Evolutionary conservation across 2,329 filamentous ascomycete genomes (phyloP), one percentile per base, ranked within the genome.

Genomic region (Xylaria sp.): DNA sequence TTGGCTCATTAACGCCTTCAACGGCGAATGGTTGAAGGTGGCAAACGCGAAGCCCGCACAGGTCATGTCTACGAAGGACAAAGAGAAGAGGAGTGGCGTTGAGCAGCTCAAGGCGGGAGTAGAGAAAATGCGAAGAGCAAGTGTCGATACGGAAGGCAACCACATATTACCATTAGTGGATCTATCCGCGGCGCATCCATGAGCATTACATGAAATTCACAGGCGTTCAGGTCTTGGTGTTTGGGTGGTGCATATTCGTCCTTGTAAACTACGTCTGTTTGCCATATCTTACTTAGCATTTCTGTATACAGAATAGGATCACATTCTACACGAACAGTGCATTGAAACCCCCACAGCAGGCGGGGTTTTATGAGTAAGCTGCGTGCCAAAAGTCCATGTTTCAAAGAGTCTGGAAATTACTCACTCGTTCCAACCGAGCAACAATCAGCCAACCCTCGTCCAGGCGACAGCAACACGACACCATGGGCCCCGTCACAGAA

Each of bases 1-100:
- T 78, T 99, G 95, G 95, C 89, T 99, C 63, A 88, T 97, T 78
- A 98, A 97, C 78, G 96, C 96, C 1, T 99, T 99, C 79, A 98
- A 98, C 74, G 96, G 96, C 60, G 94, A 97, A 80, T 98, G 95
- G 93, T 83, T 95, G 67, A 88, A 87, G 79, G 78, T 88, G 15
- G 75, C 79, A 11, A 71, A 86, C 60, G 83, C 87, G 1, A 84
- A 85, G 73, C 87, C 87, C 2, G 62, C 62, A 17, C 66, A 84
- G 72, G 85, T 86, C 2, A 5, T 28, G 11, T 46, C 72, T 10
- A 66, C 66, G 6, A 60, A 57, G 31, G 59, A 33, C 6, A 76
- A 74, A 57, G 70, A 67, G 23, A 75, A 74, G 71, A 74, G 73
- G 65, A 72, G 71, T 31, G 71, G 73, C 17, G 61, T 69, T 4